These are phyloP conservation scores for Zymoseptoria passerinii DNA, from an alignment of 2,329 filamentous ascomycete genomes.

Conservation along the genomic window DNA sequence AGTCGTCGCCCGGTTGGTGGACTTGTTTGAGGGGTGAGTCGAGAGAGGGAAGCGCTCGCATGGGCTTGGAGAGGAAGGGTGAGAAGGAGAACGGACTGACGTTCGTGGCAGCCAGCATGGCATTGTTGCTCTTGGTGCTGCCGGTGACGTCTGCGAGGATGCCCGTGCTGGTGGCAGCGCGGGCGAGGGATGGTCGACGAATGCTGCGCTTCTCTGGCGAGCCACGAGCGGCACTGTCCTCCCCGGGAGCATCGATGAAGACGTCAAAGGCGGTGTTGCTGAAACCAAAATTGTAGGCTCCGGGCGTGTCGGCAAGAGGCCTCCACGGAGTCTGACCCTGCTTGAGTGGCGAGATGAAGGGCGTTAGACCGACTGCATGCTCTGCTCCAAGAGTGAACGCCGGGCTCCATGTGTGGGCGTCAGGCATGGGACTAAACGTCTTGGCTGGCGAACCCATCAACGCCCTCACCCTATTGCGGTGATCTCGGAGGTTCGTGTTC, in stretches of 20 bases:
- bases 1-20: slow-evolving; percentile 15
- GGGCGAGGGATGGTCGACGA: slow-evolving; percentile 54
- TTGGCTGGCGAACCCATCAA: slow-evolving; percentile 73
- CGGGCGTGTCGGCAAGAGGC: slow-evolving; percentile 19
- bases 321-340: slow-evolving; percentile 29
- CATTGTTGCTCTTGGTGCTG: slow-evolving; percentile 43
- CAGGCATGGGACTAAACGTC: slow-evolving; percentile 41
- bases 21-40: slow-evolving; percentile 29
- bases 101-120: slow-evolving; percentile 18
- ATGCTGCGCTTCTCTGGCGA: slow-evolving; percentile 60
- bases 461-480: slow-evolving; percentile 72
- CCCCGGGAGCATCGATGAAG: slow-evolving; percentile 38
- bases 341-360: slow-evolving; percentile 27
- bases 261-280: slow-evolving; percentile 48
- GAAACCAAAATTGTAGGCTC: slow-evolving; percentile 18
- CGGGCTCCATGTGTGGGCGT: slow-evolving; percentile 56
- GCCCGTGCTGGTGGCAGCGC: slow-evolving; percentile 53
- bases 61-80: slow-evolving; percentile 22
- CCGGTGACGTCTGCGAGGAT: slow-evolving; percentile 55
- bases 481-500: slow-evolving; percentile 82
- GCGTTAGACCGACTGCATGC: slow-evolving; percentile 44
- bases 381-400: slow-evolving; percentile 60
- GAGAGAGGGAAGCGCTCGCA: slow-evolving; percentile 19
- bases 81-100: slow-evolving; percentile 26
- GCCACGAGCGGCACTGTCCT: slow-evolving; percentile 43